Percentiles rank a stretch among this genome's conserved stretches.
Conservation (phyloP, 2,329 filamentous ascomycete species). For the Trichoderma polysporum region DNA sequence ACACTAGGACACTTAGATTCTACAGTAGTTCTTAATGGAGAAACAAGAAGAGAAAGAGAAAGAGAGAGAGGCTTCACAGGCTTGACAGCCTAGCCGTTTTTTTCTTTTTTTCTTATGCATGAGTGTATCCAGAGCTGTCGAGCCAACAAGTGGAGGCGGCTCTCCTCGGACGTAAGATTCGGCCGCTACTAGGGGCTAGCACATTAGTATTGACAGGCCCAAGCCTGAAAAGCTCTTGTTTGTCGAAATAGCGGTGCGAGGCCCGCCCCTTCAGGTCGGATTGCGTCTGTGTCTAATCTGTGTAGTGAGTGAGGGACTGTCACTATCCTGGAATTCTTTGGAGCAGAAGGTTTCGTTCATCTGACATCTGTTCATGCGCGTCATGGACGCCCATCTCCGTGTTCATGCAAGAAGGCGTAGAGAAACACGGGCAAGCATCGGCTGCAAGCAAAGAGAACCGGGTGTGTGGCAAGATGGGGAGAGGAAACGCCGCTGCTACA, state of each 20-base stretch:
- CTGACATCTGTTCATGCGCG: conserved; percentile 13
- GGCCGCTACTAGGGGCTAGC: conserved; percentile 13
- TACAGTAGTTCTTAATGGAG: background rate
- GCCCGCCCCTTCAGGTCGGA: background rate
- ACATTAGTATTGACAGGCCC: background rate
- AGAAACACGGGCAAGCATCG: background rate
- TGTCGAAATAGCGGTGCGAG: conserved; percentile 17
- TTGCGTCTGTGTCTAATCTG: background rate
- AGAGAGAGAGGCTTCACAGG: background rate
- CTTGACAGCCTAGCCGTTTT: background rate
- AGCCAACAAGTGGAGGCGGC: conserved; percentile 3
- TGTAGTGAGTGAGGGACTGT: background rate
- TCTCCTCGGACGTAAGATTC: conserved; percentile 10
- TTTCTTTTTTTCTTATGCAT: background rate
- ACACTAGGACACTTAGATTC: background rate
- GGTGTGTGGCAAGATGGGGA: background rate
- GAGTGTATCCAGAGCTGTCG: background rate
- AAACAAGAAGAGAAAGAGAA: background rate
- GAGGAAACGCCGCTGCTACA: background rate
- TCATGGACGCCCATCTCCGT: conserved; percentile 12
- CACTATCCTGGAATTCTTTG: background rate
- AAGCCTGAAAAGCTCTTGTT: background rate
- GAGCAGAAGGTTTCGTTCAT: background rate
- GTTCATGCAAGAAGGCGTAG: conserved; percentile 8
- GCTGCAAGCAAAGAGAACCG: background rate